phyloP scores from a whole-genome alignment of 192 early-diverging fungal genomes.

The Polychytrium aggregatum region DNA sequence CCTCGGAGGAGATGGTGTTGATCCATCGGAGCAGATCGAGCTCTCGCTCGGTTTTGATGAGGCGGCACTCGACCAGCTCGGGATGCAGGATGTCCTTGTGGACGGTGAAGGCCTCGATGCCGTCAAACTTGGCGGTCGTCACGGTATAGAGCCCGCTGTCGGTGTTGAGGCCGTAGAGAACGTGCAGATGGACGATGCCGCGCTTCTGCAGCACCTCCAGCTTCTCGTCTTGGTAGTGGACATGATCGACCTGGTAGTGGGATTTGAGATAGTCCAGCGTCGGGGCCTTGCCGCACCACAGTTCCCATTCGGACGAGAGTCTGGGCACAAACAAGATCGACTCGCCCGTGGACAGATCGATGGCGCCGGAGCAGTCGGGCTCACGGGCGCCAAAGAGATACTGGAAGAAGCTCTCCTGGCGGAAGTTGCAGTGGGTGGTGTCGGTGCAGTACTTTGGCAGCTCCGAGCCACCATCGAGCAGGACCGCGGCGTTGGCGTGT shows the following conservation, averaged over 20 bases:
- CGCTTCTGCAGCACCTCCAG: constrained; percentile 28
- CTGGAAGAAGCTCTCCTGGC: constrained; percentile 19
- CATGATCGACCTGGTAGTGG: constrained; percentile 60
- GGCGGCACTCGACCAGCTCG: constrained; percentile 65
- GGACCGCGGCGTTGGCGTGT: no score
- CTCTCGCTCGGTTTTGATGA: constrained; percentile 71
- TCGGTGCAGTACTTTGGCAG: no score
- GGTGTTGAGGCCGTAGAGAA: constrained; percentile 11
- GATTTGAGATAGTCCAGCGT: constrained; percentile 38
- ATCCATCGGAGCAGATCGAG: constrained; percentile 66
- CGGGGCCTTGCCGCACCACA: constrained; percentile 71
- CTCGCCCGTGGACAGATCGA: constrained; percentile 49
- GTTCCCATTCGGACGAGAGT: constrained; percentile 45
- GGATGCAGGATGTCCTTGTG: constrained; percentile 8
- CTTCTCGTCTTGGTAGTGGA: constrained; percentile 49
- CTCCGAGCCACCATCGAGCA: no score
- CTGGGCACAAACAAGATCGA: constrained; percentile 62
- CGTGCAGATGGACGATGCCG: constrained; percentile 22
- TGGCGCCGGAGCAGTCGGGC: constrained; percentile 57
- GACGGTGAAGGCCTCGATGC: not conserved
- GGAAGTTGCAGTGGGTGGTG: no score
- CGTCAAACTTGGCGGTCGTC: not conserved
- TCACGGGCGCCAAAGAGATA: constrained; percentile 73
- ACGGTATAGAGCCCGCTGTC: not conserved
- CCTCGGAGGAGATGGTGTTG: constrained; percentile 60